phyloP scores from a whole-genome alignment of 2,329 filamentous ascomycete species.

The Malbranchea cinnamomea region DNA sequence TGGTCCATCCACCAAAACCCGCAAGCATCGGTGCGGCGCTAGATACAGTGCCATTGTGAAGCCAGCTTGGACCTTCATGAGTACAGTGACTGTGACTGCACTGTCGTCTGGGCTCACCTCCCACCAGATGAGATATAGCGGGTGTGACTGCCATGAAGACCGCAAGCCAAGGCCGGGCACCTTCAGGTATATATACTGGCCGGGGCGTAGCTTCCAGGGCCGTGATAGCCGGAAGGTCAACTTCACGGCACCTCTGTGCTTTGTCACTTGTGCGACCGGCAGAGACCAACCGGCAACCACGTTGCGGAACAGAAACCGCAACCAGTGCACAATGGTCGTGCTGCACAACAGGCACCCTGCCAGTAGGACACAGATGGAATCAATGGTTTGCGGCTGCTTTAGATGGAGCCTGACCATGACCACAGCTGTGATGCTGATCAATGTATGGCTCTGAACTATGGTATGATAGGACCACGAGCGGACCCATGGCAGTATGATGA shows the following conservation, averaged over 20 bases:
- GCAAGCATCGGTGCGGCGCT: background rate
- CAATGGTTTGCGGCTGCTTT: background rate
- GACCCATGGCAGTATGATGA: background rate
- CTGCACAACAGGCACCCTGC: background rate
- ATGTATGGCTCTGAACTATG: background rate
- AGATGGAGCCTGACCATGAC: background rate
- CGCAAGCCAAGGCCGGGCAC: background rate
- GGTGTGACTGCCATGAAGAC: background rate
- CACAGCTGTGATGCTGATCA: background rate
- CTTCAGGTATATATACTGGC: conserved; percentile 1
- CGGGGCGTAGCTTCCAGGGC: background rate
- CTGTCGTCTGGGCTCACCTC: background rate
- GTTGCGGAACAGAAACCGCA: background rate
- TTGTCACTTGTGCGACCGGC: background rate
- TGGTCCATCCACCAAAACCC: background rate
- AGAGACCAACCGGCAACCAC: background rate
- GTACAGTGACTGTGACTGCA: background rate
- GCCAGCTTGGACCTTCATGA: background rate
- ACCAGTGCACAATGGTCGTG: too few relatives aligned
- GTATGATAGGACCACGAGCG: background rate
- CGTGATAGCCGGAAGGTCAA: background rate
- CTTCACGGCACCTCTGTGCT: background rate
- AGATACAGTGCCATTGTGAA: background rate
- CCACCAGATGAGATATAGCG: background rate
- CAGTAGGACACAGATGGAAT: background rate